phyloP scores from a whole-genome alignment of 148 eudicot genomes.

The Drosera capensis region DNA sequence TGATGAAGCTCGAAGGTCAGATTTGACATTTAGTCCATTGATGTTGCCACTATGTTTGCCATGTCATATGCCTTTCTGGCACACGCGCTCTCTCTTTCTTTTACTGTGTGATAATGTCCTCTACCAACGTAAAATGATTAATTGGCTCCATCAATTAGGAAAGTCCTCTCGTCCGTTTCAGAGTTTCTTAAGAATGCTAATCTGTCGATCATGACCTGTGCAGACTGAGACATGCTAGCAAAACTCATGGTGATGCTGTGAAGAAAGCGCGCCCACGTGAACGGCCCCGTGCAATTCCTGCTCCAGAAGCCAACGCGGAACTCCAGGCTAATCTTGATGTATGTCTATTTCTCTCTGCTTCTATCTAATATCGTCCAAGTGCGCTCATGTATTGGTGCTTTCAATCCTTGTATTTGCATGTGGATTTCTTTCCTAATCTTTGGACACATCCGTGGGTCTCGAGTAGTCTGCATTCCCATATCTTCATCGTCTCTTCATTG shows the following conservation, averaged over 20 bases:
- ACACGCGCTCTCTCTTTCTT: not conserved
- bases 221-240: constrained; percentile 64
- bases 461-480: too few relatives aligned
- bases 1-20: constrained; percentile 79
- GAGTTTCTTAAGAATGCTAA: too few relatives aligned
- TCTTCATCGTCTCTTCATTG: too few relatives aligned
- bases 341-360: constrained; percentile 15
- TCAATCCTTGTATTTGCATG: not conserved
- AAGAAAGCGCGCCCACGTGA: constrained; percentile 67
- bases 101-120: too few relatives aligned
- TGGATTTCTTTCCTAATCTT: not conserved
- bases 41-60: not conserved
- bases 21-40: constrained; percentile 3
- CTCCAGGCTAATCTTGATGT: constrained; percentile 89
- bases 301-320: constrained; percentile 96
- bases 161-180: too few relatives aligned
- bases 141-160: not conserved
- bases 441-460: too few relatives aligned
- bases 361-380: not conserved
- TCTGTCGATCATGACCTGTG: too few relatives aligned
- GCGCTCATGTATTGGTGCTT: not conserved
- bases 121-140: too few relatives aligned
- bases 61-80: not conserved
- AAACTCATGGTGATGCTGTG: constrained; percentile 49
- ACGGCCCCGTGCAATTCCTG: constrained; percentile 55